Evolutionary conservation across 768 basidiomycete species (phyloP).

Genomic region (Exsudoporus frostii): DNA sequence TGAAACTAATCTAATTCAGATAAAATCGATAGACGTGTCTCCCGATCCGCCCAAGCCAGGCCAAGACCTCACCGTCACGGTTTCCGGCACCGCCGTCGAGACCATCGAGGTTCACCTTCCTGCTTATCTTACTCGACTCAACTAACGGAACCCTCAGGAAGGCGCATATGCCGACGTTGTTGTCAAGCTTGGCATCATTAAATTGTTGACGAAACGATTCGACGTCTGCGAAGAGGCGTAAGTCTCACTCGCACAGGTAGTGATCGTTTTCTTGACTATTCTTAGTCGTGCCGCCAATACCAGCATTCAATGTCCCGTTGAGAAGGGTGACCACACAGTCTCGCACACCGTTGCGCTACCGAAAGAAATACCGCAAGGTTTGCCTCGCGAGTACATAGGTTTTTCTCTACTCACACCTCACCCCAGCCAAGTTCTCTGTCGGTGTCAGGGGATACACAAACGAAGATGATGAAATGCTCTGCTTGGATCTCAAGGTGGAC

Average conservation of each 20-base stretch:
- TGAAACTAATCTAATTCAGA: conserved; percentile 46
- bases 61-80: conserved; percentile 81
- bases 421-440: conserved; percentile 79
- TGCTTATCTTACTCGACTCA: background rate
- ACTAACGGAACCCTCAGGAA: conserved; percentile 50
- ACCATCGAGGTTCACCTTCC: conserved; percentile 57
- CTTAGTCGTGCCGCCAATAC: conserved; percentile 71
- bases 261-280: conserved; percentile 1
- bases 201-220: conserved; percentile 78
- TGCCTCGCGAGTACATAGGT: conserved; percentile 10
- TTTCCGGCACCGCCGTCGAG: conserved; percentile 55
- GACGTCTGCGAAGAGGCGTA: conserved; percentile 95
- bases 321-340: conserved; percentile 67
- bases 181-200: conserved; percentile 93
- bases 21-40: conserved; percentile 66
- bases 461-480: conserved; percentile 74
- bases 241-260: conserved; percentile 27
- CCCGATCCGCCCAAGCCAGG: conserved; percentile 94
- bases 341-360: conserved; percentile 83
- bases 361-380: conserved; percentile 85
- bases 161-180: conserved; percentile 87
- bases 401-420: conserved; percentile 1
- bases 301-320: conserved; percentile 79
- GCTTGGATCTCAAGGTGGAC: conserved; percentile 75
- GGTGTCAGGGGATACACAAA: conserved; percentile 64